These are phyloP conservation scores for Jatropha podagrica DNA, from an alignment of 441 rosid genomes.

Conservation along the genomic window DNA sequence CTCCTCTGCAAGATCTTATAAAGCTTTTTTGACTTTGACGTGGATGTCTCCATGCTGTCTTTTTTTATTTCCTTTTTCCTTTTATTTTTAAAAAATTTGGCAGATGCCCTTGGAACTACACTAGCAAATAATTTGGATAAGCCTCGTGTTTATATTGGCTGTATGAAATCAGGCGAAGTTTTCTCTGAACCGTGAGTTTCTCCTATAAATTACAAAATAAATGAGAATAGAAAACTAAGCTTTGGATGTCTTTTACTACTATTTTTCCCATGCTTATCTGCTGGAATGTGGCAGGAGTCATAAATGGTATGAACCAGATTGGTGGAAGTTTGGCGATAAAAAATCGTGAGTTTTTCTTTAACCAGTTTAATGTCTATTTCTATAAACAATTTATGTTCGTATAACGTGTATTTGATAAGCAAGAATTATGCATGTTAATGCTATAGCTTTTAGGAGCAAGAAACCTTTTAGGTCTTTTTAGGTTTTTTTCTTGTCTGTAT, in stretches of 20 bases:
- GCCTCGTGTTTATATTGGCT: slow-evolving; percentile 89
- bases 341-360: slow-evolving; percentile 62
- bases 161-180: slow-evolving; percentile 98
- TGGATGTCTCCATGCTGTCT: not conserved
- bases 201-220: not conserved
- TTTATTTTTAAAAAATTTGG: slow-evolving; percentile 3
- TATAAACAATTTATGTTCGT: not conserved
- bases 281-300: slow-evolving; percentile 57
- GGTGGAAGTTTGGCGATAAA: slow-evolving; percentile 99
- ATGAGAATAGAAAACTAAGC: not conserved
- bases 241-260: not conserved
- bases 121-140: slow-evolving; percentile 69
- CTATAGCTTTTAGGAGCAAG: not conserved
- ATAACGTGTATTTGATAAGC: not conserved
- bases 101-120: slow-evolving; percentile 79
- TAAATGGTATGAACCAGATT: slow-evolving; percentile 95
- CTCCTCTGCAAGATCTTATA: not conserved
- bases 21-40: not conserved
- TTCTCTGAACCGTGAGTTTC: slow-evolving; percentile 83
- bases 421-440: not conserved
- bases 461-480: not conserved
- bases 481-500: not conserved
- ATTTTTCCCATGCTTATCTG: slow-evolving; percentile 19
- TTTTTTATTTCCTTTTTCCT: not conserved
- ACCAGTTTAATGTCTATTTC: not conserved